Base-by-base conservation (phyloP, 306 rosid species). In the Gynostemma pentaphyllum region DNA sequence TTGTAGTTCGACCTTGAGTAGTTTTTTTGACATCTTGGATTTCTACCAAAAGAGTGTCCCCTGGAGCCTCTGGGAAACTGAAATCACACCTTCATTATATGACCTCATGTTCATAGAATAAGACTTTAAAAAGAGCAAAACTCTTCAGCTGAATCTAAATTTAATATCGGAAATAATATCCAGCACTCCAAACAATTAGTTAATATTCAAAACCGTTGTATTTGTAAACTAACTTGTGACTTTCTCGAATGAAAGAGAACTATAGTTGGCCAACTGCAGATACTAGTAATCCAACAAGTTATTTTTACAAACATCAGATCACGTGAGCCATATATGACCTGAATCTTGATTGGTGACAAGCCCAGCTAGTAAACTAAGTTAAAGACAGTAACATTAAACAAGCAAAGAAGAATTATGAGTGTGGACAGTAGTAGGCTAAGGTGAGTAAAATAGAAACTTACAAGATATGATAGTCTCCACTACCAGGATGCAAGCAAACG, bases 21-120 rank as follows among this genome's bases (percentile, higher is more conserved):
- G 77, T 70, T 73, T 72, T 88, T 75, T 88, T 82, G 9, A 64
- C 62, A 61, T 86, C 96, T 74, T 88, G 96, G 59, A 88, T 79
- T 75, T 84, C 94, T 51, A 92, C 74, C 47, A 88, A 75, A 54
- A 92, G 85, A 61, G 94, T 82, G 46, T 92, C 99, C 69, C 85
- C 87, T 76, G 87, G 96, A 82, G 81, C 83, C 79, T 86, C 88
- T 9, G 99, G 96, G 72, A 84, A 92, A 76, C 99, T 92, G 94
- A 79, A 82, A 74, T 59, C 24, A 60, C 67, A 75, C 21, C 29
- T 26, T 7, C 14, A 23, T 39, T 48, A 60, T 61, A 40, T 40
- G 30, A 36, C 16, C 12, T 10, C 11, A 24, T 19, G 46, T 19
- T 57, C 36, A 40, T 23, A 41, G 27, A 36, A 41, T 15, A 23